Evolutionary conservation across 331 rosid genomes (phyloP), one percentile per base, ranked within the genome.

Genomic region (Acacia pycnantha): DNA sequence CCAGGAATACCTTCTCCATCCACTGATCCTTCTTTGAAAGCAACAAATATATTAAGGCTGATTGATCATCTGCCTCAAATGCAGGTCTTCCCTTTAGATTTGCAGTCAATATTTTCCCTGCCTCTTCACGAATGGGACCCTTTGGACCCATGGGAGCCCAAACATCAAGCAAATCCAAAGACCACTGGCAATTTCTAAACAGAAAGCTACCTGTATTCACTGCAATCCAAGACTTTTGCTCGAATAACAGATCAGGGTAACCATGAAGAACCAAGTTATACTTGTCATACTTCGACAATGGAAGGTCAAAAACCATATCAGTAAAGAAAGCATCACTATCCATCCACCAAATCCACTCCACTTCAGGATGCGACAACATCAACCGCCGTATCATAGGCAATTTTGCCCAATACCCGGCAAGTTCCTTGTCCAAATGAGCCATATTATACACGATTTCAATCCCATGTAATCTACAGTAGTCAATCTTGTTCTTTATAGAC

Each of bases 331-430:
- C 99, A 86, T 96, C 99, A 83, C 99, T 96, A 43, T 96, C 99
- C 99, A 96, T 96, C 99, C 99, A 96, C 99, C 99, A 96, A 88
- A 96, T 94, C 98, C 98, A 96, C 83, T 96, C 98, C 1, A 96
- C 98, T 75, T 96, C 99, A 0, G 98, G 98, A 51, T 96, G 99
- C 2, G 99, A 94, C 83, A 96, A 66, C 98, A 94, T 94, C 81
- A 96, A 59, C 74, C 92, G 86, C 73, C 99, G 41, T 73, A 96
- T 88, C 94, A 96, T 84, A 1, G 98, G 98, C 92, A 96, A 82
- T 83, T 96, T 96, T 4, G 99, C 98, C 99, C 99, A 96, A 75
- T 94, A 96, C 3, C 99, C 99, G 58, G 99, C 98, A 46, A 96
- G 94, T 16, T 96, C 98, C 79, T 87, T 86, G 75, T 96, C 99